Percentiles rank a stretch among this genome's conserved stretches.
These are phyloP conservation scores for Aspergillus sp. DNA, from an alignment of 2,329 filamentous ascomycete genomes.

Conservation along the genomic window DNA sequence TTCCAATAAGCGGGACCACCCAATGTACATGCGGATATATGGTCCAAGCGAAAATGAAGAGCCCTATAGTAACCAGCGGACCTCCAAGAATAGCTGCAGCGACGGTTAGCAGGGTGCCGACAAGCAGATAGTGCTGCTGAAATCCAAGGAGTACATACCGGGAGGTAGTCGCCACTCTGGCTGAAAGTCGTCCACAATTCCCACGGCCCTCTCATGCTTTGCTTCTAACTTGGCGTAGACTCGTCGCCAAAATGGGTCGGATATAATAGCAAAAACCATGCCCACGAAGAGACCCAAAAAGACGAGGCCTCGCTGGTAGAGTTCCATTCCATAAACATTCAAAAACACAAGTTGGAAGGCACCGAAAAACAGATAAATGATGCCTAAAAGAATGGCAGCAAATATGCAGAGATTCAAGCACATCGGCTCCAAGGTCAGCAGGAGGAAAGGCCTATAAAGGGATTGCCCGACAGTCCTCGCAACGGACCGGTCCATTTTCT, in stretches of 20 bases:
- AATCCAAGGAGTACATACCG: conserved; percentile 39
- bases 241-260: conserved; percentile 48
- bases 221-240: conserved; percentile 44
- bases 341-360: conserved; percentile 80
- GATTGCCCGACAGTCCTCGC: conserved; percentile 57
- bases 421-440: conserved; percentile 83
- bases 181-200: conserved; percentile 58
- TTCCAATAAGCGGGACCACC: conserved; percentile 74
- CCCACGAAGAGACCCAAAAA: conserved; percentile 62
- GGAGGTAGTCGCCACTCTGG: conserved; percentile 84
- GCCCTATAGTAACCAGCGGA: conserved; percentile 71
- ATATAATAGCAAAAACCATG: conserved; percentile 46
- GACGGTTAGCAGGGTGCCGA: conserved; percentile 5
- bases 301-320: conserved; percentile 76
- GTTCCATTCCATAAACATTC: conserved; percentile 70
- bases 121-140: not conserved
- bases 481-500: conserved; percentile 70
- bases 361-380: conserved; percentile 88
- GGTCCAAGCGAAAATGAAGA: conserved; percentile 91
- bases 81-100: conserved; percentile 64
- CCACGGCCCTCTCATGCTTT: conserved; percentile 35
- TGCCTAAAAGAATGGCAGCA: conserved; percentile 80
- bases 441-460: conserved; percentile 68
- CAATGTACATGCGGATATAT: conserved; percentile 71
- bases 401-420: conserved; percentile 77